phyloP scores from a whole-genome alignment of 352 stramenopile genomes.

The Globisporangium paddicum region DNA sequence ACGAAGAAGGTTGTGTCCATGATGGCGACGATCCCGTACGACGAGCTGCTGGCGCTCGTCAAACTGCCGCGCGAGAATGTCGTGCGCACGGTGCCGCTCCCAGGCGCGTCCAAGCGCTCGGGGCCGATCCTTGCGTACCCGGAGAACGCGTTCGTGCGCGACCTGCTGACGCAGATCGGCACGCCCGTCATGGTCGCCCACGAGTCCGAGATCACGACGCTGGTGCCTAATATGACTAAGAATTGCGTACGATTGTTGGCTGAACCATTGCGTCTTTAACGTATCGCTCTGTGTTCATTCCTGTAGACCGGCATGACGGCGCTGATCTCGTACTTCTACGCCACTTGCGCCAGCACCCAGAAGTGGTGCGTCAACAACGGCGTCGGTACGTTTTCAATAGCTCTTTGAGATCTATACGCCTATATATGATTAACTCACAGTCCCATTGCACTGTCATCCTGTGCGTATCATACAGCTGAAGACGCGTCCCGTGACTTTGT shows the following conservation, averaged over 20 bases:
- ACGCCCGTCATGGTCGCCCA: constrained; percentile 79
- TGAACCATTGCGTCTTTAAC: background rate
- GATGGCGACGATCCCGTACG: constrained; percentile 88
- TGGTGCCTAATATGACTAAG: constrained; percentile 24
- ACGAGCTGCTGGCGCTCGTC: constrained; percentile 71
- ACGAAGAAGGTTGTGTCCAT: constrained; percentile 76
- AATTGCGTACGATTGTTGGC: background rate
- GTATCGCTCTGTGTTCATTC: background rate
- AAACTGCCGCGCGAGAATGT: constrained; percentile 66
- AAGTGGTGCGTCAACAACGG: constrained; percentile 86
- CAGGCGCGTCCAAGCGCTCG: constrained; percentile 65
- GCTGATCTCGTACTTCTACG: constrained; percentile 86
- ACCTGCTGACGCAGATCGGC: constrained; percentile 73
- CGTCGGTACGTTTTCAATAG: constrained; percentile 45
- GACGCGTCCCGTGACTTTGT: constrained; percentile 75
- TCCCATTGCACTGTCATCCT: background rate
- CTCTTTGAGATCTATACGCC: background rate
- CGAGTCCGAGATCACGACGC: constrained; percentile 79
- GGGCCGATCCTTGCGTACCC: constrained; percentile 80
- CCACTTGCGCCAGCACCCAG: constrained; percentile 75
- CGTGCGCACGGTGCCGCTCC: constrained; percentile 73
- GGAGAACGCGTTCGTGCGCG: constrained; percentile 55
- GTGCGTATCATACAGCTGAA: constrained; percentile 27
- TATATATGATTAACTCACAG: background rate
- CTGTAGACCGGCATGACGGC: constrained; percentile 74